Conservation (phyloP, 768 basidiomycete species). For the Peribolospora baueri region DNA sequence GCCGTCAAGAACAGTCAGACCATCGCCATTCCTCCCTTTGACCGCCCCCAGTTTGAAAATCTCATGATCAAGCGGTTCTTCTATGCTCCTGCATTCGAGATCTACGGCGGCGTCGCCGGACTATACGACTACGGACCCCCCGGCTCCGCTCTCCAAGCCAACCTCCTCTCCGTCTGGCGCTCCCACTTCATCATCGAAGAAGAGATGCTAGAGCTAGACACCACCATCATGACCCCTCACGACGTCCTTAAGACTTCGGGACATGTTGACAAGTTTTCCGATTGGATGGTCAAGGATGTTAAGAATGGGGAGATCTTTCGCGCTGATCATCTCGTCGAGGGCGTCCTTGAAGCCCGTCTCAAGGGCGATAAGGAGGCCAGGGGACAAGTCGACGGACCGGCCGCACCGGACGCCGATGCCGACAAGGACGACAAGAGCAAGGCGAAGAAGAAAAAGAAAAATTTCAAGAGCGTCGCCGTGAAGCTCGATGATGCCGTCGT, state of each 20-base stretch:
- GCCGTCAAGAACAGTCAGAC: too few species aligned
- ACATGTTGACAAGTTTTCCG: slow-evolving; percentile 90
- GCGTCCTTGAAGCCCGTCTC: slow-evolving; percentile 65
- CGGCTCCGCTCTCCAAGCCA: slow-evolving; percentile 82
- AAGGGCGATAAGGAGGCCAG: slow-evolving; percentile 75
- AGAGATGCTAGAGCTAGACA: slow-evolving; percentile 94
- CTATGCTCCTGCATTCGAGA: slow-evolving; percentile 94
- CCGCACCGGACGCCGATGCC: slow-evolving; percentile 20
- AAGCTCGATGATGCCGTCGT: slow-evolving; percentile 49
- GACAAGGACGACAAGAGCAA: slow-evolving; percentile 33
- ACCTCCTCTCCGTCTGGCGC: slow-evolving; percentile 89
- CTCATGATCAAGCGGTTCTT: slow-evolving; percentile 79
- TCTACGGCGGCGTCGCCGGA: slow-evolving; percentile 93
- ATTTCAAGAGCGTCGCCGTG: slow-evolving; percentile 39
- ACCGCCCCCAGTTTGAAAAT: slow-evolving; percentile 61
- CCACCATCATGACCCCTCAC: slow-evolving; percentile 87
- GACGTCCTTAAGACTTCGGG: slow-evolving; percentile 90
- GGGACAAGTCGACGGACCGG: slow-evolving; percentile 17
- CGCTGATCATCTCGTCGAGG: slow-evolving; percentile 87
- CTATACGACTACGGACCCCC: slow-evolving; percentile 96
- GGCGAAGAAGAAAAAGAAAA: slow-evolving; percentile 42
- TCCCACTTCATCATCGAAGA: slow-evolving; percentile 97
- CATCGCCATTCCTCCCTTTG: slow-evolving; percentile 29
- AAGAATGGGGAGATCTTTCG: slow-evolving; percentile 91
- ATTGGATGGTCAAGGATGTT: slow-evolving; percentile 96